These are phyloP conservation scores for Fusarium sp. DNA, from an alignment of 2,329 filamentous ascomycete species.

Conservation along the genomic window DNA sequence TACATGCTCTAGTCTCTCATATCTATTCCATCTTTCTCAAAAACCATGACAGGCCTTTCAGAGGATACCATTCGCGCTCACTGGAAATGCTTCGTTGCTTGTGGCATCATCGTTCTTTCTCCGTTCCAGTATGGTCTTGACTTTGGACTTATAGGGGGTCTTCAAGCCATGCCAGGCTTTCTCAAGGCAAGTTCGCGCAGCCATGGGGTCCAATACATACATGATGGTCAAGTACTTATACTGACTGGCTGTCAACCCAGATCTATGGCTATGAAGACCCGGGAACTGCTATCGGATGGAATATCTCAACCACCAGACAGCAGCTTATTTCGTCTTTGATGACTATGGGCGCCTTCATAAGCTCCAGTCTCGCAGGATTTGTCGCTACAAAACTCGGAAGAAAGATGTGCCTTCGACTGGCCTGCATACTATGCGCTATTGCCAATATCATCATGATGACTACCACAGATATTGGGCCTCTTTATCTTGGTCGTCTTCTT, in stretches of 20 bases:
- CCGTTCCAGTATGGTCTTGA: conserved; percentile 45
- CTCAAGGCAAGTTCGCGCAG: conserved; percentile 14
- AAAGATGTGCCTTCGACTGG: conserved; percentile 36
- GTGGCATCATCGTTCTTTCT: conserved; percentile 39
- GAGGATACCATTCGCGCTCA: conserved; percentile 41
- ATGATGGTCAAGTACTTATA: too few relatives aligned
- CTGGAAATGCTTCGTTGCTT: conserved; percentile 44
- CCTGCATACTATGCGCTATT: conserved; percentile 38
- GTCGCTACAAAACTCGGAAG: conserved; percentile 35
- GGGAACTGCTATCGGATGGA: conserved; percentile 44
- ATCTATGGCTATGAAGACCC: conserved; percentile 42
- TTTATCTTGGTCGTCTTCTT: conserved; percentile 35
- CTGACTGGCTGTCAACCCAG: neutral
- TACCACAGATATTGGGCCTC: conserved; percentile 33
- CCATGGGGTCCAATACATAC: neutral
- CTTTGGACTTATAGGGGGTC: conserved; percentile 42
- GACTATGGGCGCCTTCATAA: conserved; percentile 44
- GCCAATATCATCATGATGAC: conserved; percentile 47
- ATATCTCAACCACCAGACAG: conserved; percentile 42
- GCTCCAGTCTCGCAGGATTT: conserved; percentile 42
- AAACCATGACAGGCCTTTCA: conserved; percentile 21
- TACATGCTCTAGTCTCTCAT: neutral
- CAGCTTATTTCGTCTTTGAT: conserved; percentile 45
- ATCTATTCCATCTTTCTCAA: neutral
- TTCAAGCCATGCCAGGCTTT: conserved; percentile 45